Percentiles rank a stretch among this genome's conserved stretches.
phyloP scores from a whole-genome alignment of 1,284 basidiomycete species.

The Fomitiporia mediterranea region DNA sequence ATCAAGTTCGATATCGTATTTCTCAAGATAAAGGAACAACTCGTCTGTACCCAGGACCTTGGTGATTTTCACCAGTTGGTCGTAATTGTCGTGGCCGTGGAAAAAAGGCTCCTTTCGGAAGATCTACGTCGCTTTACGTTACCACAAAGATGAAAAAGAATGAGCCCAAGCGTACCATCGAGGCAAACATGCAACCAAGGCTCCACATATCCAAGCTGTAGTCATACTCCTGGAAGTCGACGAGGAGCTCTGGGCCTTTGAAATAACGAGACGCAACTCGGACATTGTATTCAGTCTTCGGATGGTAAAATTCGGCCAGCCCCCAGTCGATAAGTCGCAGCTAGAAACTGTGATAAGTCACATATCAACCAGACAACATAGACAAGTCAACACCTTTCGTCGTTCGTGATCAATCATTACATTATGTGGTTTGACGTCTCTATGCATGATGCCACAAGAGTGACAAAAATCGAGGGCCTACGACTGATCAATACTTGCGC shows the following conservation, averaged over 20 bases:
- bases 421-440: constrained; percentile 89
- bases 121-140: constrained; percentile 39
- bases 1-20: constrained; percentile 75
- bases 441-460: constrained; percentile 86
- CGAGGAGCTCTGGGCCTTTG: constrained; percentile 85
- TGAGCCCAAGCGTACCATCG: constrained; percentile 55
- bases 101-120: constrained; percentile 90
- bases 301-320: constrained; percentile 89
- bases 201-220: constrained; percentile 87
- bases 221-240: constrained; percentile 85
- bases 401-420: constrained; percentile 87
- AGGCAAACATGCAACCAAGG: constrained; percentile 84
- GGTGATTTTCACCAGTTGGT: constrained; percentile 85
- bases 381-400: constrained; percentile 50
- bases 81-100: constrained; percentile 85
- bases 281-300: constrained; percentile 82
- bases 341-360: constrained; percentile 32
- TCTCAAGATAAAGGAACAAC: constrained; percentile 67
- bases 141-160: neutral
- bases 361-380: neutral
- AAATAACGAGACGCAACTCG: constrained; percentile 89
- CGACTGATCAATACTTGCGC: constrained; percentile 1
- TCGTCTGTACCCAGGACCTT: constrained; percentile 85
- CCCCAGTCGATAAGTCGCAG: constrained; percentile 90
- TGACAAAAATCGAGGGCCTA: constrained; percentile 87